These are phyloP conservation scores for Cyberlindnera mississippiensis DNA, from an alignment of 805 yeast genomes.

Conservation along the genomic window DNA sequence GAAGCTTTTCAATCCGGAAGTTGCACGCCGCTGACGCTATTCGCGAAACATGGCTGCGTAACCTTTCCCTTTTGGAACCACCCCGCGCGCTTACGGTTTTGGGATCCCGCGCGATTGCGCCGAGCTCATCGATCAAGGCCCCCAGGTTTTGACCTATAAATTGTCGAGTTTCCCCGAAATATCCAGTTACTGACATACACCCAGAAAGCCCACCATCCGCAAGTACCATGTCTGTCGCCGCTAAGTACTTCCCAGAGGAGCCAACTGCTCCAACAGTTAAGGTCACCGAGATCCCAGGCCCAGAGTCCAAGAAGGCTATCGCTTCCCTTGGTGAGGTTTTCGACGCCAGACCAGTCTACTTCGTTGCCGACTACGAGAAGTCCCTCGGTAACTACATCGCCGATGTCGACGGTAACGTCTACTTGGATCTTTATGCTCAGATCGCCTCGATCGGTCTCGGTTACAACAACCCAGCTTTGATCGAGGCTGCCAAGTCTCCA, in stretches of 20 bases:
- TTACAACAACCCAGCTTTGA: slow-evolving; percentile 76
- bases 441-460: slow-evolving; percentile 84
- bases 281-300: slow-evolving; percentile 72
- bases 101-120: slow-evolving; percentile 6
- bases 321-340: slow-evolving; percentile 55
- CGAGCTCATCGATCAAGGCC: not conserved
- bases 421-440: slow-evolving; percentile 76
- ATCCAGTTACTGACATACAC: not conserved
- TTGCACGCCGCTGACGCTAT: no score
- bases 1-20: no score
- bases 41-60: not conserved
- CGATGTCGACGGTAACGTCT: slow-evolving; percentile 74
- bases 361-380: slow-evolving; percentile 70
- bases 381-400: slow-evolving; percentile 76
- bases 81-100: slow-evolving; percentile 1
- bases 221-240: slow-evolving; percentile 40
- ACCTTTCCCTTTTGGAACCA: not conserved
- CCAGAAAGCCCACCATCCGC: not conserved
- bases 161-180: not conserved
- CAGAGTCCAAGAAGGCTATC: slow-evolving; percentile 52
- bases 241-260: slow-evolving; percentile 70
- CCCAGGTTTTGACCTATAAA: slow-evolving; percentile 1
- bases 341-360: slow-evolving; percentile 71
- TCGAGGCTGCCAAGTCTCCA: slow-evolving; percentile 63
- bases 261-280: slow-evolving; percentile 65